Conservation (phyloP, 176 grass and related monocot species). For the Carex pumila region DNA sequence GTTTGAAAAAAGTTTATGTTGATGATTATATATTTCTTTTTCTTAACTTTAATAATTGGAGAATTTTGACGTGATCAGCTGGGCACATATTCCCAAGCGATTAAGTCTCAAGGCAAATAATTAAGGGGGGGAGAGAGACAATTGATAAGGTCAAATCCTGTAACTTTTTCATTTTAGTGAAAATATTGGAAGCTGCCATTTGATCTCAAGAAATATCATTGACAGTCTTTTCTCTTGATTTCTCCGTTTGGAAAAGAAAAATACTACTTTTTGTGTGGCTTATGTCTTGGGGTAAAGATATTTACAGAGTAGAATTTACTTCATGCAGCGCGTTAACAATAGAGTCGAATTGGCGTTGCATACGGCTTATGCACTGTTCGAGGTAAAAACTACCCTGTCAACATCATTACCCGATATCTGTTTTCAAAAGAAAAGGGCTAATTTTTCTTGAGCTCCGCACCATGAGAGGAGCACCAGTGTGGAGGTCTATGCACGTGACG, state of each 20-base stretch:
- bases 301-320: not conserved
- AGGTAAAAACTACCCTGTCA: too few relatives aligned
- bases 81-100: not conserved
- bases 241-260: not conserved
- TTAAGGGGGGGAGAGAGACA: not conserved
- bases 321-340: too few relatives aligned
- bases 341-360: too few relatives aligned
- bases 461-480: not conserved
- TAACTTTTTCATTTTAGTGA: slow-evolving; percentile 1
- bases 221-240: not conserved
- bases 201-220: slow-evolving; percentile 1
- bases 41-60: not conserved
- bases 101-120: not conserved
- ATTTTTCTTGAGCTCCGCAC: not conserved
- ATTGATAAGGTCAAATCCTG: not conserved
- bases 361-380: too few relatives aligned
- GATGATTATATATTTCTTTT: not conserved
- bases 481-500: not conserved
- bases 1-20: not conserved
- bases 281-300: too few relatives aligned
- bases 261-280: not conserved
- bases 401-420: not conserved
- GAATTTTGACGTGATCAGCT: not conserved
- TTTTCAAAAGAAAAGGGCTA: not conserved
- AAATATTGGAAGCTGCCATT: slow-evolving; percentile 11